These are phyloP conservation scores for Lotmaria passim DNA, from an alignment of 208 protist genomes.

Conservation along the genomic window DNA sequence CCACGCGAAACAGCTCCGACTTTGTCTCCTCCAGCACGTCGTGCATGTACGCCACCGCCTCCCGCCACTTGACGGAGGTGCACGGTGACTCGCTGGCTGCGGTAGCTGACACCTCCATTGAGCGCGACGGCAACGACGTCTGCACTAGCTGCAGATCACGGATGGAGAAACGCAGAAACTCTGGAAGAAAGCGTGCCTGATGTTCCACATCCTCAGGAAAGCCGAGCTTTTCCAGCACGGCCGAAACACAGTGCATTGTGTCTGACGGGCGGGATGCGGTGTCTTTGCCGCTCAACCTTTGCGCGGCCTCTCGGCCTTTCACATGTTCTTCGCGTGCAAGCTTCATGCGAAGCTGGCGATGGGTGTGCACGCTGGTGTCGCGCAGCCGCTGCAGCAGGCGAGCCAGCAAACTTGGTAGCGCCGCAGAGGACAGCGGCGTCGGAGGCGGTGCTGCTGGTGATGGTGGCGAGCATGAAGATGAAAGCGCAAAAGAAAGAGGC, in stretches of 20 bases:
- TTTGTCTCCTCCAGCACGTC: conserved; percentile 33
- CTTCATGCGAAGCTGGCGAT: conserved; percentile 9
- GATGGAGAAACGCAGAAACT: conserved; percentile 34
- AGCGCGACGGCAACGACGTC: neutral
- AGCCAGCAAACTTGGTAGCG: conserved; percentile 14
- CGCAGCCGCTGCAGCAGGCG: conserved; percentile 35
- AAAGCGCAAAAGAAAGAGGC: too few relatives aligned
- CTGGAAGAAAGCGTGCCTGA: conserved; percentile 36
- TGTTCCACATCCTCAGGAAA: conserved; percentile 27
- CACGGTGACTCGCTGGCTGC: neutral
- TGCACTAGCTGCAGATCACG: conserved; percentile 38
- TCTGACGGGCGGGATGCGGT: neutral
- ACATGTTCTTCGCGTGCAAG: neutral
- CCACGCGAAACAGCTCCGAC: conserved; percentile 41
- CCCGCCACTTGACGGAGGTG: conserved; percentile 35
- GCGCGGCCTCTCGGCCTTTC: neutral
- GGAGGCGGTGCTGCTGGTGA: neutral
- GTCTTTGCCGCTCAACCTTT: neutral
- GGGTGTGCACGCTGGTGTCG: conserved; percentile 31
- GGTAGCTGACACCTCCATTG: neutral
- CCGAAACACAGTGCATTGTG: neutral
- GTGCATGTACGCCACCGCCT: conserved; percentile 38
- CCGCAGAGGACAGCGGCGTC: neutral
- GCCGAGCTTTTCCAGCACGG: conserved; percentile 27
- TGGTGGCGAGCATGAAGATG: too few relatives aligned